phyloP scores from a whole-genome alignment of 352 stramenopile genomes.

The Blastocystis sp. region DNA sequence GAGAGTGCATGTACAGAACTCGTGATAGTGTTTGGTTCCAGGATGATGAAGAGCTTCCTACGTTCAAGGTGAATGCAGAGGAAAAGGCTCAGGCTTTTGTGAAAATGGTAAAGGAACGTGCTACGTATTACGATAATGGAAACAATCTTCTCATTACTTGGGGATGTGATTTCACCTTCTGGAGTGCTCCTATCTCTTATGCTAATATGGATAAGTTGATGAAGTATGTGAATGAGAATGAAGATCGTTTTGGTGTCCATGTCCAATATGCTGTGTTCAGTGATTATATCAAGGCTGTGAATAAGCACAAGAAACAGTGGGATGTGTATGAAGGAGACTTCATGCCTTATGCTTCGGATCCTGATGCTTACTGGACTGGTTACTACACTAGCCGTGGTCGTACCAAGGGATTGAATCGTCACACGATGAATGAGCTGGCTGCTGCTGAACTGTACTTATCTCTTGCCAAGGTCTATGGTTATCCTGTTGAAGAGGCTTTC shows the following conservation, averaged over 20 bases:
- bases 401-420: slow-evolving; percentile 83
- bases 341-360: slow-evolving; percentile 85
- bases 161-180: slow-evolving; percentile 86
- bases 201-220: slow-evolving; percentile 92
- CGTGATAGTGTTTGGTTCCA: slow-evolving; percentile 74
- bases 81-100: slow-evolving; percentile 60
- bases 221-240: slow-evolving; percentile 83
- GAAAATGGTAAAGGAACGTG: slow-evolving; percentile 53
- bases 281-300: slow-evolving; percentile 86
- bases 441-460: slow-evolving; percentile 82
- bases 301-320: slow-evolving; percentile 72
- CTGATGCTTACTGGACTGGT: slow-evolving; percentile 86
- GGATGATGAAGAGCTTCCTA: slow-evolving; percentile 75
- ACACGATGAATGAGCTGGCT: slow-evolving; percentile 78
- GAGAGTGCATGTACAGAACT: slow-evolving; percentile 44
- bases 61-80: slow-evolving; percentile 74
- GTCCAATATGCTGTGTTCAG: slow-evolving; percentile 89
- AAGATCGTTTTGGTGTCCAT: slow-evolving; percentile 74
- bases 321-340: slow-evolving; percentile 88
- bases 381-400: slow-evolving; percentile 87
- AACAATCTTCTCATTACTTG: slow-evolving; percentile 81
- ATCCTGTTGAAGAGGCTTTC: slow-evolving; percentile 65
- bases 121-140: slow-evolving; percentile 63
- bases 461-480: slow-evolving; percentile 63
- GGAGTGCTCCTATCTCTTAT: slow-evolving; percentile 79